A percentile compares a stretch with the other conserved stretches of the same genome.
Conservation (phyloP, 805 yeast genomes). For the Candida pini region DNA sequence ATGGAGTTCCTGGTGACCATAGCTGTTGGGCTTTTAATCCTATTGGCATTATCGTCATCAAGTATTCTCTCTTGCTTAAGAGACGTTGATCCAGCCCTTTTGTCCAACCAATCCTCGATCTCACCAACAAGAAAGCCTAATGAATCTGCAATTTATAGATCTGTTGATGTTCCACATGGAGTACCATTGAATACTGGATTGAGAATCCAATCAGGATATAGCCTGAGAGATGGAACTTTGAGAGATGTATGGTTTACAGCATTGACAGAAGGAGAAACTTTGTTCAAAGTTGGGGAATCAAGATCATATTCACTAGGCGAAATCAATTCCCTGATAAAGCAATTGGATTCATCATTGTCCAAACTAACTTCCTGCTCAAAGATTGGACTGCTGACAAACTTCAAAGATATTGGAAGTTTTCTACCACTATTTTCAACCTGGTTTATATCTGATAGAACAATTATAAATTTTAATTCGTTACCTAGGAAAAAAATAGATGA, state of each 20-base stretch:
- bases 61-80: constrained; percentile 30
- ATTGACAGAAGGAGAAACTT: constrained; percentile 9
- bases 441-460: constrained; percentile 32
- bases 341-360: constrained; percentile 16
- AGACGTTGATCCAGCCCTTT: constrained; percentile 54
- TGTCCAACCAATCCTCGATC: constrained; percentile 59
- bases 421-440: constrained; percentile 23
- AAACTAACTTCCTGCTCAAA: constrained; percentile 20
- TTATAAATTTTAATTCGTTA: constrained; percentile 41
- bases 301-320: constrained; percentile 22
- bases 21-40: constrained; percentile 5
- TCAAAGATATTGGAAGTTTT: constrained; percentile 15
- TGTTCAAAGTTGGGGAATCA: constrained; percentile 24
- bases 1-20: constrained; percentile 5
- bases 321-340: constrained; percentile 30
- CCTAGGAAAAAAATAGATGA: constrained; percentile 31
- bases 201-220: constrained; percentile 57
- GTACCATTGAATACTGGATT: constrained; percentile 64
- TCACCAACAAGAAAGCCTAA: constrained; percentile 56
- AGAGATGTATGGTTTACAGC: constrained; percentile 68
- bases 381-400: constrained; percentile 20
- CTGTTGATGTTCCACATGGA: constrained; percentile 69
- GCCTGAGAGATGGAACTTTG: constrained; percentile 67
- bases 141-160: constrained; percentile 75
- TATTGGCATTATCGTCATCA: constrained; percentile 17